Evolutionary conservation across 2,329 filamentous ascomycete species (phyloP).

Genomic region (Albophoma yamanashiensis): DNA sequence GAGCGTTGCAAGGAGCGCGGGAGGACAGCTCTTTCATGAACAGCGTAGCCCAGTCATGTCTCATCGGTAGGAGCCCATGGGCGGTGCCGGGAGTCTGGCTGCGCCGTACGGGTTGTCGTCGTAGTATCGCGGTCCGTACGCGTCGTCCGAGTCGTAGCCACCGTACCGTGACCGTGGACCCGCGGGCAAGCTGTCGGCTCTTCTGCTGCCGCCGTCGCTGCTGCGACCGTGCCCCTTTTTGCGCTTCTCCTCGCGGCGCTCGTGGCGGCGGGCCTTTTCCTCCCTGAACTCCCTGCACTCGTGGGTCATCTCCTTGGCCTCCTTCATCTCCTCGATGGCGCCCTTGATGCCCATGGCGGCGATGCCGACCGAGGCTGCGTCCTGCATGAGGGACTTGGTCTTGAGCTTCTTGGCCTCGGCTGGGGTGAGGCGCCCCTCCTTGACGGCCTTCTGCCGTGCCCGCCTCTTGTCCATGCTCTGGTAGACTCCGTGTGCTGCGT

Average conservation of each 20-base stretch:
- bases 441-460: constrained; percentile 40
- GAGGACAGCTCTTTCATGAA: neutral
- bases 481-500: constrained; percentile 49
- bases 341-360: constrained; percentile 48
- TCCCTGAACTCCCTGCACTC: constrained; percentile 37
- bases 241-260: constrained; percentile 31
- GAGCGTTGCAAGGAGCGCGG: neutral
- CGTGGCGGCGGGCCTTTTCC: constrained; percentile 38
- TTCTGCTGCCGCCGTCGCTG: constrained; percentile 26
- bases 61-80: constrained; percentile 8
- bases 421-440: constrained; percentile 38
- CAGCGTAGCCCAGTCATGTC: neutral
- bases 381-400: constrained; percentile 44
- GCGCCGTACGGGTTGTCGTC: constrained; percentile 36
- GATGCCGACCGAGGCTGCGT: constrained; percentile 48
- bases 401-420: constrained; percentile 46
- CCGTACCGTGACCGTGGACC: constrained; percentile 26
- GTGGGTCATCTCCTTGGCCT: constrained; percentile 37
- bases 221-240: constrained; percentile 14
- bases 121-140: constrained; percentile 32
- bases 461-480: constrained; percentile 47
- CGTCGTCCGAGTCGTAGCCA: constrained; percentile 25
- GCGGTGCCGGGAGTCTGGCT: constrained; percentile 26
- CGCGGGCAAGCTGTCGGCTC: constrained; percentile 34
- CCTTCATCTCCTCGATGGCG: constrained; percentile 44